Base-by-base conservation (phyloP, 2,329 filamentous ascomycete species). In the Diplodia sapinea region DNA sequence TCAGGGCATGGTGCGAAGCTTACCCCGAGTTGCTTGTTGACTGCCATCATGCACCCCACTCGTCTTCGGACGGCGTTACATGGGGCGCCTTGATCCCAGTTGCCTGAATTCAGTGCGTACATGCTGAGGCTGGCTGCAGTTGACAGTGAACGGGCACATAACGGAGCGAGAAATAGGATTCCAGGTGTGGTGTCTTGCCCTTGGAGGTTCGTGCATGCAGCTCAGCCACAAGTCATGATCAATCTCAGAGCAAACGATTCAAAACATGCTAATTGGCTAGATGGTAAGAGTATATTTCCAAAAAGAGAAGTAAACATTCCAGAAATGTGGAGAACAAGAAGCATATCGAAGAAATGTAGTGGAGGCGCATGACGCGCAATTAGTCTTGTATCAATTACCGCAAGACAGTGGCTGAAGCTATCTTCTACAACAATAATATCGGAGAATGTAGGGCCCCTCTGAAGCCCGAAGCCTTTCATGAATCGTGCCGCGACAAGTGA, bases 391-490 rank as follows among this genome's bases (percentile, higher is more conserved):
- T 63, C 59, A 31, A 63, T 51, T 63, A 51, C 17, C 59, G 43
- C n/a, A 36, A 51, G 31, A 63, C 17, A 51, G 57, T 51, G 29
- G 47, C 59, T n/a, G 29, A 17, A 31, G 36, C 47, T 63, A 63
- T 63, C 47, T 29, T 51, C 59, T 63, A 63, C 59, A 51, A 51
- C 33, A 63, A 51, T 2, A 26, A 20, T 49, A 8, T 26, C 26
- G 43, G 50, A 38, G 57, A 63, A 20, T 38, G 47, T 47, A 20
- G n/a, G 43, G 47, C 43, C n/a, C 29, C 59, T 38, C 59, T 63
- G n/a, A 63, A 63, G 47, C 59, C 59, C 59, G 7, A 63, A 63
- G 59, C 51, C 62, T 55, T 65, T 65, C 62, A 47, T 65, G 62
- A 65, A 65, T 65, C 62, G 62, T 65, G 62, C 50, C 26, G 62